These are phyloP conservation scores for Solanum hybrid DNA, from an alignment of 305 asterid species.

Conservation along the genomic window DNA sequence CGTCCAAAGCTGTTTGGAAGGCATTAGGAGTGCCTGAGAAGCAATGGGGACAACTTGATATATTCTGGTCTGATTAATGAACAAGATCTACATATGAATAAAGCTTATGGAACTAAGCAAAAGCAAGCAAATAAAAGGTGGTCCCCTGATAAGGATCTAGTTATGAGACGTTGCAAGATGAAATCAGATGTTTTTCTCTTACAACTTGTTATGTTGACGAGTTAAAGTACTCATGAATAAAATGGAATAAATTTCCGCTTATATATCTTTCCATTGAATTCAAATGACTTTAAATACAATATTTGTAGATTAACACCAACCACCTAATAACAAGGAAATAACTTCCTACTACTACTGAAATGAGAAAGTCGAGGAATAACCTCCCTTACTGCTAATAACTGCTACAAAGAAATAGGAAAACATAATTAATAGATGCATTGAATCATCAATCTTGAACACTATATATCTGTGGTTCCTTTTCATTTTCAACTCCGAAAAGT, in stretches of 20 bases:
- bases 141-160: not conserved
- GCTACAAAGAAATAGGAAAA: not conserved
- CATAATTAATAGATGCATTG: conserved; percentile 4
- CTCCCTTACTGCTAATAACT: not conserved
- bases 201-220: not conserved
- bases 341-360: not conserved
- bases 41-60: not conserved
- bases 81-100: not conserved
- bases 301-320: not conserved
- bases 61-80: not conserved
- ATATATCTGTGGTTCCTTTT: not conserved
- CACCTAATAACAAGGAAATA: not conserved
- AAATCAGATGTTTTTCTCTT: no score
- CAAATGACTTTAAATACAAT: not conserved
- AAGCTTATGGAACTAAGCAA: not conserved
- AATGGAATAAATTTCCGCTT: no score
- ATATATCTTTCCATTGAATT: not conserved
- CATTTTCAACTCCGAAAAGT: conserved; percentile 35
- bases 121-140: not conserved
- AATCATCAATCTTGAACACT: conserved; percentile 15
- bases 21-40: not conserved
- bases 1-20: conserved; percentile 2
- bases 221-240: not conserved
- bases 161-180: no score
- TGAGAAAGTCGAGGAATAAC: not conserved